Base-by-base conservation (phyloP, 2,329 filamentous ascomycete species). In the Trichophyton benhamiae region DNA sequence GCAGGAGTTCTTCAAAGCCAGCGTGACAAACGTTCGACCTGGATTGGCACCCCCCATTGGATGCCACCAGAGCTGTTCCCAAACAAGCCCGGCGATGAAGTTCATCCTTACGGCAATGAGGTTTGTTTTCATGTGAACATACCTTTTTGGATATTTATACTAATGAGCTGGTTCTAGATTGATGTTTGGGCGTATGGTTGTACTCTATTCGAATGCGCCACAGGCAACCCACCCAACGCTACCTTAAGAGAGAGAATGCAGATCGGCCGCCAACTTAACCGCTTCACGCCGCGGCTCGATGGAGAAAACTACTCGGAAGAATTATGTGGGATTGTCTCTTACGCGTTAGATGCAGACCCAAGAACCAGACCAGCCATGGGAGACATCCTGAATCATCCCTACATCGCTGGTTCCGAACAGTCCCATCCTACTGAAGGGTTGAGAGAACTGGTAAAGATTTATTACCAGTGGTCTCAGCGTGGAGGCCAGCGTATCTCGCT, bases 11-110 rank as follows among this genome's bases (percentile, higher is more conserved):
- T 86, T 8, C 82, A 86, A 65, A 81, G 79, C 3, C 78, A 82
- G 62, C 75, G 78, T 61, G 80, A 82, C 61, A 87, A 86, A 71
- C 77, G 84, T 61, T 81, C 80, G 8, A 87, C 84, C 3, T 84
- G 86, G 70, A 82, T 87, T 58, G 84, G 84, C 25, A 87, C 84
- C 3, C 82, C 83, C 2, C 81, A 85, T 67, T 87, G 83, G 81
- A 85, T 87, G 83, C 81, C 84, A 4, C 82, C 81, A 3, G 84
- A 87, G 68, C 76, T 86, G 69, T 79, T 79, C 64, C 67, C 73
- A 52, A 70, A 68, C 52, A 68, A 69, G 2, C 68, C 69, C 8
- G 64, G 63, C 4, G 52, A 55, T 20, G 72, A 74, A 60, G 74
- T 72, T 6, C 75, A 77, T 59, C 71, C 76, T 58, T 79, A 79